Base-by-base conservation (phyloP, 305 asterid genomes). In the Fraxinus sp. region DNA sequence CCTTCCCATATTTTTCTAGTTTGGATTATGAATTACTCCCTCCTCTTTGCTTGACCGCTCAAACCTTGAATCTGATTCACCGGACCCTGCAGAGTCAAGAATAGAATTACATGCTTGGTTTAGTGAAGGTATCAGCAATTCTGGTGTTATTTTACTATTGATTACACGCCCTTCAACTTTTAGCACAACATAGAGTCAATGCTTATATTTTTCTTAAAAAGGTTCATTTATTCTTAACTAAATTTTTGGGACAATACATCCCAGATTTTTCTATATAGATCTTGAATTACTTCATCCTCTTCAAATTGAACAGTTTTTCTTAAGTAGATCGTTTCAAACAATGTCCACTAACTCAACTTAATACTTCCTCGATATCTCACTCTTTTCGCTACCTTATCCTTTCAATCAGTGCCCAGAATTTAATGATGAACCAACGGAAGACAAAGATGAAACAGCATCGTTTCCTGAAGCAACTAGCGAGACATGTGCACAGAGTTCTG, bases 361-460 rank as follows among this genome's bases (percentile, higher is more conserved):
- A 80, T 75, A 39, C 35, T 59, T 41, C 82, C 72, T 35, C 32
- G 11, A 16, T 16, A 52, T 52, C 62, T 52, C 62, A 52, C 22
- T 52, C 62, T 52, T 52, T 52, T 52, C 22, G 22, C 62, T 52
- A 52, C 62, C 62, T 52, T 52, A 52, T 79, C 77, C 79, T 79
- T 86, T 78, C 18, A 14, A 18, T 59, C 85, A 95, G 98, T 90
- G 95, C 59, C 78, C 86, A 81, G 98, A 95, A 84, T 96, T 98
- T 98, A 93, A 93, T 83, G 98, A 93, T 81, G 97, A 95, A 83
- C 84, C 90, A 75, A 37, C 92, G 66, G 99, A 96, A 87, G 97
- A 94, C 80, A 95, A 90, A 84, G 89, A 87, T 78, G 95, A 88
- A 78, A 86, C 75, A 64, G 87, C 91, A 55, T 86, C 92, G 41